Evolutionary conservation across 805 yeast genomes (phyloP).

Genomic region (Monosporozyma aerobia): DNA sequence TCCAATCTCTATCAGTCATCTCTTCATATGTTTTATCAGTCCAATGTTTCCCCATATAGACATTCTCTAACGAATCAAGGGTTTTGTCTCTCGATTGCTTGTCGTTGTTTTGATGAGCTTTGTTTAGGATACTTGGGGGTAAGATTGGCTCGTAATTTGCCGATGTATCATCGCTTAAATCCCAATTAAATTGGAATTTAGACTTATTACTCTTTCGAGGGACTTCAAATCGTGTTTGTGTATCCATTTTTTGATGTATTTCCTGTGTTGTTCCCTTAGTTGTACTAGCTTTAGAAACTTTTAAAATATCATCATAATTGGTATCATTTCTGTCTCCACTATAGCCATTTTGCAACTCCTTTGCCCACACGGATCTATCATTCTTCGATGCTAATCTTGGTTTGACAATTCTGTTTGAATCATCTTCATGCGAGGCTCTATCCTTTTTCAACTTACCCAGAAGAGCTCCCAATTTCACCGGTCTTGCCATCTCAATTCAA

Average conservation of each 20-base stretch:
- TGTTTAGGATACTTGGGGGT: constrained; percentile 19
- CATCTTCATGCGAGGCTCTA: background rate
- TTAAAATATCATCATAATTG: background rate
- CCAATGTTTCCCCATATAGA: constrained; percentile 44
- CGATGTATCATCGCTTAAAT: constrained; percentile 56
- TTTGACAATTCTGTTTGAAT: background rate
- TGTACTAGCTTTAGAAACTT: background rate
- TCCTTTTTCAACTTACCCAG: background rate
- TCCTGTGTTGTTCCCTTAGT: background rate
- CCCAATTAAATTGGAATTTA: constrained; percentile 65
- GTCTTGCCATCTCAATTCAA: background rate
- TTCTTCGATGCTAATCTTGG: background rate
- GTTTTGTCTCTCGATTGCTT: background rate
- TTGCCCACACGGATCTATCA: background rate
- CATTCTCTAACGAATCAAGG: constrained; percentile 8
- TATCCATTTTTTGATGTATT: background rate
- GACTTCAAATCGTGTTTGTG: background rate
- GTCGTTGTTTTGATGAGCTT: background rate
- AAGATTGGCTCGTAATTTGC: constrained; percentile 33
- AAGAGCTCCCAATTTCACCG: background rate
- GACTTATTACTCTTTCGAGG: background rate
- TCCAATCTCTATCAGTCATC: constrained; percentile 85
- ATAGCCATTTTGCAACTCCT: background rate
- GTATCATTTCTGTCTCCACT: background rate
- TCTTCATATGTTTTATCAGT: constrained; percentile 47